Evolutionary conservation across 768 basidiomycete species (phyloP).

Genomic region (Boletus rex-veris): DNA sequence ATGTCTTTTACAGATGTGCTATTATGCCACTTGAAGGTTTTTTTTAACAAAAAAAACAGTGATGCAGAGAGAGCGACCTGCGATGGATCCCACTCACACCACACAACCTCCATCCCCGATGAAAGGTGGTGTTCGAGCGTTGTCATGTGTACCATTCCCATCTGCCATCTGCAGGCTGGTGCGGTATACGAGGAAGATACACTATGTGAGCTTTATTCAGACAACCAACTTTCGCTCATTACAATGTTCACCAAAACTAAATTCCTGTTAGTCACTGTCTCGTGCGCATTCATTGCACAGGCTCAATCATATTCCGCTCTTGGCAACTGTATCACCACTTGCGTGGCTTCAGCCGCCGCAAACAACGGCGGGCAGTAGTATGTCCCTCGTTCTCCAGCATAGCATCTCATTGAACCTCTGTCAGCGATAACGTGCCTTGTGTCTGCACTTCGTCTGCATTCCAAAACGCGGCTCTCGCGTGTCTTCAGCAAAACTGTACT

Average conservation of each 20-base stretch:
- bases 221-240: background rate
- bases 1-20: too few species aligned
- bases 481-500: constrained; percentile 37
- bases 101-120: too few species aligned
- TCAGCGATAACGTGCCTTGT: constrained; percentile 38
- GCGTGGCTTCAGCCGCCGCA: background rate
- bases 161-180: too few species aligned
- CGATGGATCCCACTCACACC: too few species aligned
- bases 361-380: constrained; percentile 1
- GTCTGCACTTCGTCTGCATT: constrained; percentile 38
- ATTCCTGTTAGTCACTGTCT: constrained; percentile 12
- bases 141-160: too few species aligned
- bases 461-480: constrained; percentile 32
- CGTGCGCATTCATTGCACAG: constrained; percentile 15
- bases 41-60: too few species aligned
- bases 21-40: too few species aligned
- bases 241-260: constrained; percentile 21
- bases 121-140: too few species aligned
- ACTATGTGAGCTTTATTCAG: too few species aligned
- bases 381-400: background rate
- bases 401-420: background rate
- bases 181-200: too few species aligned
- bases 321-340: constrained; percentile 8
- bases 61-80: too few species aligned
- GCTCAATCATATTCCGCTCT: constrained; percentile 16